Percentiles rank a stretch among this genome's conserved stretches.
Conservation (phyloP, 495 filamentous ascomycete species). For the Aspergillus affinis region DNA sequence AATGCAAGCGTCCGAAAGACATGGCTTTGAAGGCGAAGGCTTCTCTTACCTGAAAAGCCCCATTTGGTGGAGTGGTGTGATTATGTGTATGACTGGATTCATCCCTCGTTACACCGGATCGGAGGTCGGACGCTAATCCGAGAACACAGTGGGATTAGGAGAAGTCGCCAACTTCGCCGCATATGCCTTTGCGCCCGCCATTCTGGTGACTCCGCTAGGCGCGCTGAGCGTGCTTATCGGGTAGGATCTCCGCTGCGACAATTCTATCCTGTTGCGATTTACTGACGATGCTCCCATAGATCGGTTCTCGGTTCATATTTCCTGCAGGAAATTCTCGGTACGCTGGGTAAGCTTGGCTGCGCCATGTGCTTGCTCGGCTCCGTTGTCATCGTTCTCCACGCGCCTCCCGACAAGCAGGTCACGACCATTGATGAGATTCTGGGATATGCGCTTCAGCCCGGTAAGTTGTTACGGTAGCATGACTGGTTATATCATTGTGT, state of each 20-base stretch:
- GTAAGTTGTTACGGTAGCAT: constrained; percentile 46
- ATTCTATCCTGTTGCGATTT: constrained; percentile 3
- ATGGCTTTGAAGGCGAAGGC: constrained; percentile 96
- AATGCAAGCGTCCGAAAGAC: constrained; percentile 81
- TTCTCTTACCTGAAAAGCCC: constrained; percentile 90
- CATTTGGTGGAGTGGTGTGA: constrained; percentile 92
- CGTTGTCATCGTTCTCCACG: constrained; percentile 95
- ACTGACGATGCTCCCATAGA: constrained; percentile 42
- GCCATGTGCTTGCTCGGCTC: constrained; percentile 95
- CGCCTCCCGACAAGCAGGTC: constrained; percentile 89
- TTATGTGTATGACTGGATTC: constrained; percentile 63
- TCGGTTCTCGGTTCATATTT: constrained; percentile 94
- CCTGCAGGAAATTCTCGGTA: constrained; percentile 82
- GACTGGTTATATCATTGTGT: background rate
- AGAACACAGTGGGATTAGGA: constrained; percentile 65
- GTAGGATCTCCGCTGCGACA: constrained; percentile 32
- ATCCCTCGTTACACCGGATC: background rate
- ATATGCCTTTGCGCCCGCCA: constrained; percentile 96
- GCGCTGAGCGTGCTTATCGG: constrained; percentile 93
- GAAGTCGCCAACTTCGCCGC: constrained; percentile 96
- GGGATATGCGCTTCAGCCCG: constrained; percentile 81
- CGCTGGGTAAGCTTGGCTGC: constrained; percentile 88
- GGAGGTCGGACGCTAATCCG: constrained; percentile 20
- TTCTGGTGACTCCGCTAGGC: constrained; percentile 91
- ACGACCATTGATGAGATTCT: constrained; percentile 85